These are phyloP conservation scores for Thelephora aurantiotincta DNA, from an alignment of 768 basidiomycete genomes.

Conservation along the genomic window DNA sequence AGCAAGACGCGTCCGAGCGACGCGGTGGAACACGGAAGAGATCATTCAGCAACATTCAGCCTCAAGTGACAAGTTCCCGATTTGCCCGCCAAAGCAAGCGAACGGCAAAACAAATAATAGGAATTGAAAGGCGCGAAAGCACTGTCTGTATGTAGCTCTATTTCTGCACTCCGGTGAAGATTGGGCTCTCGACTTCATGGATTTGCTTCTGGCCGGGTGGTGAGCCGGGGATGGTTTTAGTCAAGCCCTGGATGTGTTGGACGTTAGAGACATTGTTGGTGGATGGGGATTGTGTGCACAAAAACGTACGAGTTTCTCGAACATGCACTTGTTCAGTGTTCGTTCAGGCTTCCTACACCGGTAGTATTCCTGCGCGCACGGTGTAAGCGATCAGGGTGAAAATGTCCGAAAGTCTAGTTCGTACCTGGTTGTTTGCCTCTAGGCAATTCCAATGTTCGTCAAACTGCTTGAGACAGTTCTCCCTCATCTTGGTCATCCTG, in stretches of 20 bases:
- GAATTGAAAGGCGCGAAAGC: too few relatives aligned
- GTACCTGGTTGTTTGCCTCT: constrained; percentile 86
- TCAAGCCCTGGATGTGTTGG: constrained; percentile 49
- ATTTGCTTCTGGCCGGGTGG: constrained; percentile 71
- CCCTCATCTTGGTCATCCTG: constrained; percentile 88
- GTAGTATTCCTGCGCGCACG: constrained; percentile 59
- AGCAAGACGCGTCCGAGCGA: not conserved
- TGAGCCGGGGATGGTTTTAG: constrained; percentile 82
- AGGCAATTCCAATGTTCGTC: constrained; percentile 91
- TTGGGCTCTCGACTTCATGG: constrained; percentile 78
- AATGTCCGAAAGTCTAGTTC: constrained; percentile 14
- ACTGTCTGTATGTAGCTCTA: constrained; percentile 18
- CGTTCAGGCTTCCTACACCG: constrained; percentile 83
- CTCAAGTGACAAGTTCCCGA: too few relatives aligned
- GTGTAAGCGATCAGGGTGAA: not conserved
- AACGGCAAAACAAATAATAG: too few relatives aligned
- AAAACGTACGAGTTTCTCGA: constrained; percentile 79
- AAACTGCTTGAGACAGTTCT: constrained; percentile 79
- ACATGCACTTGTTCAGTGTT: constrained; percentile 84
- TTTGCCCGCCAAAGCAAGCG: too few relatives aligned
- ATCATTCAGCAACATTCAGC: not conserved
- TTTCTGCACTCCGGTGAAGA: constrained; percentile 79
- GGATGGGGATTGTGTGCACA: not conserved
- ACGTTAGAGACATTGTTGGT: not conserved
- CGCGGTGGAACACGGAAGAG: not conserved